These are phyloP conservation scores for Tritrichomonas musculus DNA, from an alignment of 208 protist species.

Conservation along the genomic window DNA sequence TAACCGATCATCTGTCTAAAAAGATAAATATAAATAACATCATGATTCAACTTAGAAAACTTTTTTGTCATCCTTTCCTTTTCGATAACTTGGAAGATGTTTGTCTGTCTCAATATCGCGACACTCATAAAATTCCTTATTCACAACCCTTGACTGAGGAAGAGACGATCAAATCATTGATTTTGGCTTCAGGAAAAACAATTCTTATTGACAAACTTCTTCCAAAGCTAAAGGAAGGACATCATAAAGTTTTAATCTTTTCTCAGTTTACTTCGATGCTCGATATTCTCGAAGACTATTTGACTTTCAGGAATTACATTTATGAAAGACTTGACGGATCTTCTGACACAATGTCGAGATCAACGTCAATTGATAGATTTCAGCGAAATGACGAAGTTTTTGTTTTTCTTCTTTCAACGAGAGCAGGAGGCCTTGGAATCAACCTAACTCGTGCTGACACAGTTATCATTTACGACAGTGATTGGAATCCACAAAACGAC, in stretches of 20 bases:
- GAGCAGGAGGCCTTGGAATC: constrained; percentile 66
- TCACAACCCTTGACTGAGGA: not conserved
- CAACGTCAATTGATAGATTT: constrained; percentile 52
- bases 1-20: not conserved
- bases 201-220: constrained; percentile 65
- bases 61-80: constrained; percentile 71
- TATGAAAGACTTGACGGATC: constrained; percentile 41
- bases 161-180: not conserved
- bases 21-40: constrained; percentile 43
- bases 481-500: too few relatives aligned
- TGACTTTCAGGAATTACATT: constrained; percentile 56
- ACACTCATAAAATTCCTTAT: not conserved
- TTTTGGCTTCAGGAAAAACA: constrained; percentile 55
- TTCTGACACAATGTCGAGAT: constrained; percentile 36
- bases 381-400: constrained; percentile 45
- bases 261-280: too few relatives aligned
- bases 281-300: constrained; percentile 78
- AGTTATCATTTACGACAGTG: too few relatives aligned
- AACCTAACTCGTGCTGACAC: constrained; percentile 66
- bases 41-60: constrained; percentile 70
- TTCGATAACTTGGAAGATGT: not conserved
- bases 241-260: too few relatives aligned
- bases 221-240: too few relatives aligned
- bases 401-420: constrained; percentile 63
- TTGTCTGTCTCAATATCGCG: not conserved